These are phyloP conservation scores for Leccinum sublutescens DNA, from an alignment of 768 basidiomycete species.

Conservation along the genomic window DNA sequence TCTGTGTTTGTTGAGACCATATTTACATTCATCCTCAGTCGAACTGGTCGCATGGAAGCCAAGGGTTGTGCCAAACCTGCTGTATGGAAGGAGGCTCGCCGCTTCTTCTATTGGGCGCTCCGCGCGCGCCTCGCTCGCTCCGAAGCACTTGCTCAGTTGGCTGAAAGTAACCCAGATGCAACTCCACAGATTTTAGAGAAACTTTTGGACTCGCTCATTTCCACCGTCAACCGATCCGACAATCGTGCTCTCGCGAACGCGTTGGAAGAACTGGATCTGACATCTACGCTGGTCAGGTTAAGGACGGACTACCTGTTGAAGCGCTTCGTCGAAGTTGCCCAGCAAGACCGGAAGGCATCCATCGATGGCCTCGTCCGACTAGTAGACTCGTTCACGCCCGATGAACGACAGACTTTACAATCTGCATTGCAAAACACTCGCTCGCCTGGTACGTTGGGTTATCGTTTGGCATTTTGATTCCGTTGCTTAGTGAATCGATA, in stretches of 20 bases:
- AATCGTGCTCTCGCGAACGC: constrained; percentile 59
- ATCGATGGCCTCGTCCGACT: constrained; percentile 72
- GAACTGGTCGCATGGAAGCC: constrained; percentile 94
- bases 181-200: constrained; percentile 63
- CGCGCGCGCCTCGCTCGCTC: constrained; percentile 79
- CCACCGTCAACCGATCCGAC: constrained; percentile 49
- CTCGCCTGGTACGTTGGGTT: constrained; percentile 52
- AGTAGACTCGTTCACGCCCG: constrained; percentile 68
- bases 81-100: constrained; percentile 85
- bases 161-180: constrained; percentile 70
- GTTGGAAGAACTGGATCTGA: constrained; percentile 70
- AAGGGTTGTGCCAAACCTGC: constrained; percentile 89
- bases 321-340: constrained; percentile 62
- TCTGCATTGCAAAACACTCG: constrained; percentile 59
- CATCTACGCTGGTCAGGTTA: constrained; percentile 59
- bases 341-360: constrained; percentile 75
- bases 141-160: constrained; percentile 57
- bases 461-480: not conserved
- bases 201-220: constrained; percentile 61
- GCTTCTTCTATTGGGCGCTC: constrained; percentile 92
- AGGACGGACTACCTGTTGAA: constrained; percentile 68
- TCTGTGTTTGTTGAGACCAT: constrained; percentile 1
- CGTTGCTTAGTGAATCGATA: constrained; percentile 17
- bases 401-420: constrained; percentile 65
- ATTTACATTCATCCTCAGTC: constrained; percentile 46